phyloP scores from a whole-genome alignment of 75 land plant genomes.

The Sequoiadendron giganteum region DNA sequence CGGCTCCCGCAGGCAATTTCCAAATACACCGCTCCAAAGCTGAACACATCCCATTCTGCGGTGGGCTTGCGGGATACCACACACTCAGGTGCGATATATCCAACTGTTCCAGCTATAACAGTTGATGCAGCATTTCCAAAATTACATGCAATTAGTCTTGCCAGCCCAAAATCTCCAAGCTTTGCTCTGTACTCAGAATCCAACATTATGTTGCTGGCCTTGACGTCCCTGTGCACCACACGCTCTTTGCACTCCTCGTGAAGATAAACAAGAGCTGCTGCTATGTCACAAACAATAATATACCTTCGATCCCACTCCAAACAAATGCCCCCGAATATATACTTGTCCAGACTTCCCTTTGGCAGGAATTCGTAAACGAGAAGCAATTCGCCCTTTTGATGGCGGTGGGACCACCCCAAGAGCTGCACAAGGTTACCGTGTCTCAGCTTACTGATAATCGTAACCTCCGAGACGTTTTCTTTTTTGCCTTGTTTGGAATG shows the following conservation, averaged over 20 bases:
- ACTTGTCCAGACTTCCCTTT: conserved; percentile 9
- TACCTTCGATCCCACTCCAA: not conserved
- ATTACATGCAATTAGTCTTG: conserved; percentile 24
- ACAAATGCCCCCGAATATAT: not conserved
- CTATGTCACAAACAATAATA: conserved; percentile 14
- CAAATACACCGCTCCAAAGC: conserved; percentile 32
- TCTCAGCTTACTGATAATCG: conserved; percentile 28
- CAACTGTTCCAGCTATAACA: conserved; percentile 24
- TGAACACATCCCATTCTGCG: conserved; percentile 34
- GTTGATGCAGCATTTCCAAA: conserved; percentile 10
- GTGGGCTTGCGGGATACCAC: conserved; percentile 24
- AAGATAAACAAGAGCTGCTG: conserved; percentile 24
- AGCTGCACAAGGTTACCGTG: conserved; percentile 39
- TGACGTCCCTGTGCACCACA: conserved; percentile 34
- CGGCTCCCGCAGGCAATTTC: conserved; percentile 35
- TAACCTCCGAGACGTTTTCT: conserved; percentile 33
- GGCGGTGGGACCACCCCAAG: conserved; percentile 26
- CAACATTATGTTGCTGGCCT: conserved; percentile 30
- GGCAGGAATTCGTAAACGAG: conserved; percentile 13
- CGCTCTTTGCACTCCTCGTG: conserved; percentile 31
- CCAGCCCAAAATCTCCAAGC: conserved; percentile 40
- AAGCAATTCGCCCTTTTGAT: not conserved
- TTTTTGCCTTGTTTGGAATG: conserved; percentile 25
- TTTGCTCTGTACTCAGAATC: conserved; percentile 23
- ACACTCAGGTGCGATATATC: conserved; percentile 38